phyloP scores from a whole-genome alignment of 176 grass and related monocot genomes.

The Pontederia crassipes region DNA sequence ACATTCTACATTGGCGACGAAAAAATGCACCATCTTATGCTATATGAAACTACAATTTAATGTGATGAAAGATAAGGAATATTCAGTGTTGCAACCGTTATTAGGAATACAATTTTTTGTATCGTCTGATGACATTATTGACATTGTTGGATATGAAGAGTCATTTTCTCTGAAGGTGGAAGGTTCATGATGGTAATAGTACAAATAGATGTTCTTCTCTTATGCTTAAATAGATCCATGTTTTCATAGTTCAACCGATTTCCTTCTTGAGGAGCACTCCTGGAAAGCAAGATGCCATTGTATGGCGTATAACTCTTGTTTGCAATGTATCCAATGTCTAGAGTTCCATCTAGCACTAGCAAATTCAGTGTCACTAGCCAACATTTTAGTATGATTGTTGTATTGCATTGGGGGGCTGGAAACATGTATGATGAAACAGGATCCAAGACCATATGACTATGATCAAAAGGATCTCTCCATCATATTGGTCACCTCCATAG shows the following conservation, averaged over 20 bases:
- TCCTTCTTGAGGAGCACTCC: slow-evolving; percentile 18
- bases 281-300: slow-evolving; percentile 28
- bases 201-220: slow-evolving; percentile 21
- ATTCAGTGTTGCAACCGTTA: slow-evolving; percentile 17
- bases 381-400: slow-evolving; percentile 6
- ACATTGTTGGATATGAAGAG: background rate
- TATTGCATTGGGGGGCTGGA: slow-evolving; percentile 7
- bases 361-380: slow-evolving; percentile 20
- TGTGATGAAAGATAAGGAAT: slow-evolving; percentile 1
- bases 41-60: slow-evolving; percentile 6
- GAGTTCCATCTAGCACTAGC: slow-evolving; percentile 24
- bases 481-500: no score
- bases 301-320: background rate
- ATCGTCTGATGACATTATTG: slow-evolving; percentile 7
- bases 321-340: slow-evolving; percentile 30
- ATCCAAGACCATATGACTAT: slow-evolving; percentile 9
- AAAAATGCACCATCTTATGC: slow-evolving; percentile 7
- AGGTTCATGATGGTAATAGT: slow-evolving; percentile 33
- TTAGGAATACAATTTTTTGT: slow-evolving; percentile 17
- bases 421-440: background rate
- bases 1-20: slow-evolving; percentile 14
- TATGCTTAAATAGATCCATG: slow-evolving; percentile 12
- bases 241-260: slow-evolving; percentile 14
- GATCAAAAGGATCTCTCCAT: slow-evolving; percentile 18
- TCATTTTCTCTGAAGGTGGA: slow-evolving; percentile 20